Percentiles rank a stretch among this genome's conserved stretches.
These are phyloP conservation scores for Pneumocystis murina DNA, from an alignment of 1,139 yeast genomes.

Conservation along the genomic window DNA sequence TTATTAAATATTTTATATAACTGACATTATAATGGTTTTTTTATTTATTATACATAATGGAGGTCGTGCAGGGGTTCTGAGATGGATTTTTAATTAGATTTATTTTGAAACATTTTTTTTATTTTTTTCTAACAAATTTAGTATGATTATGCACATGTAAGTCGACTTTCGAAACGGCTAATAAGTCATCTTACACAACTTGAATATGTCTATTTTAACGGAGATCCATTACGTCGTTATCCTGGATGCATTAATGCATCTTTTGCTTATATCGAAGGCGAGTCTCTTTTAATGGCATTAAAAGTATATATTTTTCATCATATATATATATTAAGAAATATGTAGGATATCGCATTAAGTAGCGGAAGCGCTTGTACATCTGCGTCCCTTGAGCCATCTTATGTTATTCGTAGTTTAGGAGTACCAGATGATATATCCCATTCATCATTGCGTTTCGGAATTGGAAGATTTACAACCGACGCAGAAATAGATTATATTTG, in stretches of 20 bases:
- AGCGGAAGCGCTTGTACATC: conserved; percentile 99
- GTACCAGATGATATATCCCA: conserved; percentile 89
- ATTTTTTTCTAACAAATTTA: not conserved
- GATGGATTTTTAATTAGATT: conserved; percentile 1
- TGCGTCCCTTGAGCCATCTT: conserved; percentile 93
- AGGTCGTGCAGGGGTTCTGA: conserved; percentile 12
- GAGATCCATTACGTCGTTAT: conserved; percentile 57
- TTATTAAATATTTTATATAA: not conserved
- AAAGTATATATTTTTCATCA: conserved; percentile 25
- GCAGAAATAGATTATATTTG: conserved; percentile 89
- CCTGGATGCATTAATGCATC: conserved; percentile 94
- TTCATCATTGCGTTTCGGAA: conserved; percentile 89
- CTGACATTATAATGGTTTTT: conserved; percentile 1
- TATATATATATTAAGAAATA: conserved; percentile 4
- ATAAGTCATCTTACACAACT: conserved; percentile 57
- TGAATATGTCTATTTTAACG: conserved; percentile 82
- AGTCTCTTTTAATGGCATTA: conserved; percentile 89
- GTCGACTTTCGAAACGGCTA: conserved; percentile 55
- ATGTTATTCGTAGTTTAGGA: conserved; percentile 89
- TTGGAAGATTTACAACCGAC: conserved; percentile 94
- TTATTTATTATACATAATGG: not conserved
- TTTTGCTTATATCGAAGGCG: conserved; percentile 96
- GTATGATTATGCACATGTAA: conserved; percentile 59
- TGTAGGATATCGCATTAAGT: conserved; percentile 72
- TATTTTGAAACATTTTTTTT: conserved; percentile 5